Evolutionary conservation across 2,329 filamentous ascomycete genomes (phyloP), one percentile per base, ranked within the genome.

Genomic region (Chaetomium sp.): DNA sequence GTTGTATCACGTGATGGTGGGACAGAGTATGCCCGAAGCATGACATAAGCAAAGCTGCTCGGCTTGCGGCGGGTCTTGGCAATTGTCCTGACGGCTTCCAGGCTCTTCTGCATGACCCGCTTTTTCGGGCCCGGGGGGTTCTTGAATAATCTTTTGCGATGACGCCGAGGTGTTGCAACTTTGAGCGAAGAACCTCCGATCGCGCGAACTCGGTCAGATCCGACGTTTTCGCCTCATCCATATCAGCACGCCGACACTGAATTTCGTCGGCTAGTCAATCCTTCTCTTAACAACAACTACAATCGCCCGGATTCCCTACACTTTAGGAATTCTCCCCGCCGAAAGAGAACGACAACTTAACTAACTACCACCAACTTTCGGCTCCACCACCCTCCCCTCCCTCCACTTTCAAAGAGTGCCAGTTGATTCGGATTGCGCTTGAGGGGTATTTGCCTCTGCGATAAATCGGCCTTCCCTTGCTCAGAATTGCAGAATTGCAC

Each of bases 121-220:
- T 57, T 57, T 38, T 57, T 19, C 35, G 19, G 65, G 54, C 45
- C 21, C 6, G 51, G 64, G 51, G 35, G 33, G 51, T 35, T 64
- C 61, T 57, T 64, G 61, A 66, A 66, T 58, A 57, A 64, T 64
- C 61, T 60, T 62, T 53, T 63, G 58, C 58, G 65, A 66, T 66
- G 62, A 66, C 65, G 62, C 61, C 60, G 64, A 62, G 63, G 55
- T 33, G 31, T 57, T 16, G 38, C 19, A 8, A 23, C 38, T 38
- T 29, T 3, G 27, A 59, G 47, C 47, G n/a, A 54, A 35, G 47
- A 31, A 38, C 21, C 54, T 62, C 57, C 51, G 60, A 29, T 53
- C 45, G 45, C 49, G 29, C 27, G 35, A 35, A 51, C 21, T 33
- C 38, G 38, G 19, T 29, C 16, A 25, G 58, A 50, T 6, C 23